A percentile compares a stretch with the other conserved stretches of the same genome.
These are phyloP conservation scores for Naematelia aurantialba DNA, from an alignment of 768 basidiomycete species.

Conservation along the genomic window DNA sequence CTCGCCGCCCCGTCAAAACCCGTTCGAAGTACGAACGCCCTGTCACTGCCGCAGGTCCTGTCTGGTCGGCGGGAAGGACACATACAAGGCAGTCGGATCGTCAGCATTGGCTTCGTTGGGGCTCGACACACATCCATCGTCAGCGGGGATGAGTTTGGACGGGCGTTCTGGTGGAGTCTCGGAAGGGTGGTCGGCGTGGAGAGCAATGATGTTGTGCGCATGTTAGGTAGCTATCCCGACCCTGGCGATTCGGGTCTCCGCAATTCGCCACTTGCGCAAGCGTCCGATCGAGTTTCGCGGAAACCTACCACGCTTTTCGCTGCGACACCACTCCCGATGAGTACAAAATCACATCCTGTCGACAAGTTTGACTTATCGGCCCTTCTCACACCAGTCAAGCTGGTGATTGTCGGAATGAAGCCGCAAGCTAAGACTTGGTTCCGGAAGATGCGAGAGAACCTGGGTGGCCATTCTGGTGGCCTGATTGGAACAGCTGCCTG, in stretches of 20 bases:
- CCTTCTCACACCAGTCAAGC: slow-evolving; percentile 79
- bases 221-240: slow-evolving; percentile 84
- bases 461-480: slow-evolving; percentile 21
- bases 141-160: slow-evolving; percentile 80
- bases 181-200: slow-evolving; percentile 94
- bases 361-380: slow-evolving; percentile 78
- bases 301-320: slow-evolving; percentile 62
- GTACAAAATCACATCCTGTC: slow-evolving; percentile 62
- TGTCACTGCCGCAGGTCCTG: slow-evolving; percentile 51
- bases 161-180: slow-evolving; percentile 91
- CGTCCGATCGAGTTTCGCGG: neutral
- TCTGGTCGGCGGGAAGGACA: slow-evolving; percentile 76
- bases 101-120: slow-evolving; percentile 75
- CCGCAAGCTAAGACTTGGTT: slow-evolving; percentile 89
- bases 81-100: slow-evolving; percentile 70
- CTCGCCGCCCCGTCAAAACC: slow-evolving; percentile 65
- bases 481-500: slow-evolving; percentile 38
- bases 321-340: slow-evolving; percentile 74
- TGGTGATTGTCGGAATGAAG: slow-evolving; percentile 88
- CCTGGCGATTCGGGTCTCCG: slow-evolving; percentile 26
- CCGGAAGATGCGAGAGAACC: slow-evolving; percentile 38
- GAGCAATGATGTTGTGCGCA: slow-evolving; percentile 86
- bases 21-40: slow-evolving; percentile 59
- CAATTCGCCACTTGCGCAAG: neutral
- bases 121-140: slow-evolving; percentile 89